These are phyloP conservation scores for Areca catechu DNA, from an alignment of 176 grass and related monocot genomes.

Conservation along the genomic window DNA sequence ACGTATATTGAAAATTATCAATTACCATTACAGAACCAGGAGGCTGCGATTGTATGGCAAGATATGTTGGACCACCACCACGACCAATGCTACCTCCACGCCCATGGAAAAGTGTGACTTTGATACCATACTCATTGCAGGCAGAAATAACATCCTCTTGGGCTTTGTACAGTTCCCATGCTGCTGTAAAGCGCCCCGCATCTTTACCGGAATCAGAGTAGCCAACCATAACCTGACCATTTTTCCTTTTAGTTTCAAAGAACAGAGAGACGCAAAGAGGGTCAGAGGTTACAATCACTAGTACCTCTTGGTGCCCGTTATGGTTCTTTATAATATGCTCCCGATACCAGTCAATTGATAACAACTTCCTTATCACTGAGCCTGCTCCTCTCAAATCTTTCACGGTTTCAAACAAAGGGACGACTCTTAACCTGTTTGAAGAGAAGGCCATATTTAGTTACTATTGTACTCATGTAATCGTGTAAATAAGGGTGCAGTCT, in stretches of 20 bases:
- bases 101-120: slow-evolving; percentile 94
- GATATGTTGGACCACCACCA: slow-evolving; percentile 81
- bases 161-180: slow-evolving; percentile 93
- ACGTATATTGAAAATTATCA: neutral
- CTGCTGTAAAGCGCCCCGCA: slow-evolving; percentile 78
- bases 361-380: slow-evolving; percentile 65
- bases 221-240: slow-evolving; percentile 81
- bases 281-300: neutral
- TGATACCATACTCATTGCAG: slow-evolving; percentile 81
- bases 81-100: slow-evolving; percentile 87
- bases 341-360: slow-evolving; percentile 89
- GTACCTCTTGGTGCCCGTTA: slow-evolving; percentile 84
- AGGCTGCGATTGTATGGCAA: slow-evolving; percentile 89
- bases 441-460: neutral
- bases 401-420: slow-evolving; percentile 91
- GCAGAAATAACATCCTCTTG: slow-evolving; percentile 74
- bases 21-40: slow-evolving; percentile 80
- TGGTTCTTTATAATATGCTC: slow-evolving; percentile 86
- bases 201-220: slow-evolving; percentile 98
- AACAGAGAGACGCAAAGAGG: neutral
- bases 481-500: no score
- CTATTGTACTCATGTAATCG: neutral
- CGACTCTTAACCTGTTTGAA: slow-evolving; percentile 73
- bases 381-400: slow-evolving; percentile 89
- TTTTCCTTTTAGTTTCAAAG: neutral